Conservation (phyloP, 441 rosid genomes). For the Jatropha podagrica region DNA sequence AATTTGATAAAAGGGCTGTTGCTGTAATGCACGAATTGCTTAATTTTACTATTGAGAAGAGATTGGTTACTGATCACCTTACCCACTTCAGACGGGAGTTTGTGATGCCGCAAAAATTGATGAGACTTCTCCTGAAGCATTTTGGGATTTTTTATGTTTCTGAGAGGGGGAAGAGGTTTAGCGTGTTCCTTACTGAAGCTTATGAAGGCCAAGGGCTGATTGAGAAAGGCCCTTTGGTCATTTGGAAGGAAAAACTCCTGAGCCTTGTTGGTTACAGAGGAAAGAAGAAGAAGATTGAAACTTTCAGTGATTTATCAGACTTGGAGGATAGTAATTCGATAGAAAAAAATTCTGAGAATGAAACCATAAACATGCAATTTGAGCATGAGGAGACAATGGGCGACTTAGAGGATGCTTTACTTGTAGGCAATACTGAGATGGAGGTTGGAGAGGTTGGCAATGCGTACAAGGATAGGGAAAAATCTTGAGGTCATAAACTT, state of each 20-base stretch:
- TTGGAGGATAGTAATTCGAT: slow-evolving; percentile 40
- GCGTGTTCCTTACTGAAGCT: slow-evolving; percentile 81
- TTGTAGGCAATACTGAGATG: slow-evolving; percentile 42
- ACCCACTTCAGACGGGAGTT: slow-evolving; percentile 75
- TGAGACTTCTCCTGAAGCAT: slow-evolving; percentile 89
- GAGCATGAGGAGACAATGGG: slow-evolving; percentile 36
- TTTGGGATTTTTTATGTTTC: slow-evolving; percentile 85
- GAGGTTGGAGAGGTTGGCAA: slow-evolving; percentile 42
- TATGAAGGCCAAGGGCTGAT: slow-evolving; percentile 68
- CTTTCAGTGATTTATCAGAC: slow-evolving; percentile 54
- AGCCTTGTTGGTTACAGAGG: slow-evolving; percentile 71
- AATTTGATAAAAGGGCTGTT: slow-evolving; percentile 87
- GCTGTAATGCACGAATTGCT: slow-evolving; percentile 89
- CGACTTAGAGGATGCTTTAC: slow-evolving; percentile 33
- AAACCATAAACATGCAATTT: slow-evolving; percentile 28
- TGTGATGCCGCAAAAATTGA: slow-evolving; percentile 87
- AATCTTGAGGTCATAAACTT: slow-evolving; percentile 29
- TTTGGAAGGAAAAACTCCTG: slow-evolving; percentile 77
- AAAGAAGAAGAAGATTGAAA: slow-evolving; percentile 55
- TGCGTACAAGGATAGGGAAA: slow-evolving; percentile 30
- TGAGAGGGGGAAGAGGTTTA: slow-evolving; percentile 87
- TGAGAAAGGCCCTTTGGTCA: slow-evolving; percentile 57
- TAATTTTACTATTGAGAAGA: slow-evolving; percentile 78
- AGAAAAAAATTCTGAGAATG: slow-evolving; percentile 39
- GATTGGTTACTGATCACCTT: slow-evolving; percentile 84